Base-by-base conservation (phyloP, 805 yeast species). In the Kuraishia floccosa region DNA sequence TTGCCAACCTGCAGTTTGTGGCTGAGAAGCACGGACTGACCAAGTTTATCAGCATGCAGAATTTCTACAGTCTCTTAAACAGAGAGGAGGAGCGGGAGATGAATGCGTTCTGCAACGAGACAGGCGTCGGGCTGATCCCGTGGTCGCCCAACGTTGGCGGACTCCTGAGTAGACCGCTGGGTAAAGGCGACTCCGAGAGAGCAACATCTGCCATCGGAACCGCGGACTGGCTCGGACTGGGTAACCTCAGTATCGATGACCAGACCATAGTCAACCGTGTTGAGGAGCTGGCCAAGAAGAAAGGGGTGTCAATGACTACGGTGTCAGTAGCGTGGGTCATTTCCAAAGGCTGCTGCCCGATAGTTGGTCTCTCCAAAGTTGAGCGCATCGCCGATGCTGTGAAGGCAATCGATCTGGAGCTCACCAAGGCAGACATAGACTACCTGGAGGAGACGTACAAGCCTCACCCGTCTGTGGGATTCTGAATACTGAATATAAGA, bases 51-150 rank as follows among this genome's bases (percentile, higher is more conserved):
- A 56, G 66, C 20, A 65, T 72, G 68, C 81, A 76, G 48, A 64
- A 65, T 41, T 63, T 50, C 44, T 68, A 74, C 49, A 72, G 71
- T 42, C 50, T 74, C 39, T 32, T 73, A 7, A 56, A 69, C 42
- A 55, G 82, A 17, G 81, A 75, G 43, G 81, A 74, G 31, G 82
- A 75, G 43, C 52, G 74, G 11, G 82, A 76, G 43, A 54, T 72
- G 62, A 65, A 60, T 35, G 70, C 67, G 17, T 75, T 52, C 47
- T 70, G 77, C 38, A 49, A 64, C 16, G 58, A 55, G 30, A 63
- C 65, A 8, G 66, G 66, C 11, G 65, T 76, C 24, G 78, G 75
- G 2, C 31, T 72, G 14, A 58, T 70, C 27, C 79, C 79, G n/a
- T 75, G 72, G 69, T 67, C 76, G 6, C 80, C 82, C 17, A 46